Evolutionary conservation across 2,329 filamentous ascomycete species (phyloP).

Genomic region (Diaporthe vexans): DNA sequence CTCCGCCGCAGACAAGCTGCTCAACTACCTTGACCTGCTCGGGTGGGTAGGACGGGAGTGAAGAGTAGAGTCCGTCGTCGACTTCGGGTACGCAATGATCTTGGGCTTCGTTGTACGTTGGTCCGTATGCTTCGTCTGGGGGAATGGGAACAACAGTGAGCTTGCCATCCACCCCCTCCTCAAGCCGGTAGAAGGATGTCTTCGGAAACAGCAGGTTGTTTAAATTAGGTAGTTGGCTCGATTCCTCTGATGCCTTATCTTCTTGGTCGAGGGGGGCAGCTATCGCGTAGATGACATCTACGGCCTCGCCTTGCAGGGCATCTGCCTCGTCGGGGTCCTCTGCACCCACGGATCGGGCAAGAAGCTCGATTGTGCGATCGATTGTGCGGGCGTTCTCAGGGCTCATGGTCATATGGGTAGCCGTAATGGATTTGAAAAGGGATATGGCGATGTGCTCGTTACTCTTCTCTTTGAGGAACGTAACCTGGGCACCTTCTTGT

Average conservation of each 20-base stretch:
- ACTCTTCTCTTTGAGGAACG: background rate
- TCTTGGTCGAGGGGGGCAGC: background rate
- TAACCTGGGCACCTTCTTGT: conserved; percentile 19
- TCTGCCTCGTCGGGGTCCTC: conserved; percentile 23
- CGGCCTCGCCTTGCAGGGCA: conserved; percentile 23
- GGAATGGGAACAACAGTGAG: background rate
- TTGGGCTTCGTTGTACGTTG: background rate
- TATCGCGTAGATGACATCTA: conserved; percentile 4
- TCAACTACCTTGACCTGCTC: conserved; percentile 14
- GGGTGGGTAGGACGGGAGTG: conserved; percentile 25
- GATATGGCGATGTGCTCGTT: conserved; percentile 8
- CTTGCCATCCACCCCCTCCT: background rate
- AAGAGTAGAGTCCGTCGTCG: background rate
- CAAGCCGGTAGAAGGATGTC: conserved; percentile 23
- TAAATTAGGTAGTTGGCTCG: background rate
- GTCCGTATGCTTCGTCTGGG: conserved; percentile 9
- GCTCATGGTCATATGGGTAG: background rate
- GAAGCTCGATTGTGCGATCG: background rate
- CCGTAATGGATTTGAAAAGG: background rate
- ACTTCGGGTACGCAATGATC: background rate
- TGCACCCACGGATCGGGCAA: background rate
- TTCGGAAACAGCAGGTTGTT: conserved; percentile 20
- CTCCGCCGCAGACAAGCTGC: background rate
- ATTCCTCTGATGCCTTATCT: background rate
- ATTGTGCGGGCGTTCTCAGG: background rate